Percentiles rank a stretch among this genome's conserved stretches.
phyloP scores from a whole-genome alignment of 805 yeast species.

The Dipodascus geniculatus region DNA sequence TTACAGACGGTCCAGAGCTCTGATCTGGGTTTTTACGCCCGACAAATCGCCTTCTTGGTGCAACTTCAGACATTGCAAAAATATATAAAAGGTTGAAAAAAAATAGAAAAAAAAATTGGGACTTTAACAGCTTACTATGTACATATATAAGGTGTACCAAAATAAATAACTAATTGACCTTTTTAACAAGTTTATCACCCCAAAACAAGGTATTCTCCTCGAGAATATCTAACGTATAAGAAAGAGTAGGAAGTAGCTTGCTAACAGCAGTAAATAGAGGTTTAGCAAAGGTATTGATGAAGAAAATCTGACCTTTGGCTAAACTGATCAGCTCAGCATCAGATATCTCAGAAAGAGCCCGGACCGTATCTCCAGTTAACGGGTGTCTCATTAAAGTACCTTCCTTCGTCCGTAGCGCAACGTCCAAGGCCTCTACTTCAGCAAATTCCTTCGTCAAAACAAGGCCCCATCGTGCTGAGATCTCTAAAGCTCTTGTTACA shows the following conservation, averaged over 20 bases:
- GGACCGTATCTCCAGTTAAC: neutral
- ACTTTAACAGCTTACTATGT: no score
- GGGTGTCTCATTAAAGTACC: neutral
- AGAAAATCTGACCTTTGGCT: constrained; percentile 67
- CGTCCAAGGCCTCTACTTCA: constrained; percentile 48
- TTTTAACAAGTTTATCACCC: neutral
- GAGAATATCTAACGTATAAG: constrained; percentile 14
- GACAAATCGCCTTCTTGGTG: constrained; percentile 47
- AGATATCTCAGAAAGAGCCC: neutral
- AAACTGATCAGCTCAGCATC: constrained; percentile 20
- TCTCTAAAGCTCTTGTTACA: constrained; percentile 66
- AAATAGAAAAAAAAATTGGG: no score
- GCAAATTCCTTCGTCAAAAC: constrained; percentile 64
- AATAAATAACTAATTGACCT: neutral
- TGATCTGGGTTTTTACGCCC: constrained; percentile 33
- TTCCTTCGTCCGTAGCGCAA: constrained; percentile 19
- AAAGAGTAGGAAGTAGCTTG: constrained; percentile 38
- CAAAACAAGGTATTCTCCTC: constrained; percentile 1
- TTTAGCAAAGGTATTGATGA: constrained; percentile 74
- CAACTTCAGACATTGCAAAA: neutral
- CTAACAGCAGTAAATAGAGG: constrained; percentile 60
- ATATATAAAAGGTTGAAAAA: no score
- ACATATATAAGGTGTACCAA: no score
- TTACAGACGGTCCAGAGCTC: neutral
- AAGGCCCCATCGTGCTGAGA: constrained; percentile 79